Base-by-base conservation (phyloP, 2,329 filamentous ascomycete genomes). In the Sarocladiaceae sp. region DNA sequence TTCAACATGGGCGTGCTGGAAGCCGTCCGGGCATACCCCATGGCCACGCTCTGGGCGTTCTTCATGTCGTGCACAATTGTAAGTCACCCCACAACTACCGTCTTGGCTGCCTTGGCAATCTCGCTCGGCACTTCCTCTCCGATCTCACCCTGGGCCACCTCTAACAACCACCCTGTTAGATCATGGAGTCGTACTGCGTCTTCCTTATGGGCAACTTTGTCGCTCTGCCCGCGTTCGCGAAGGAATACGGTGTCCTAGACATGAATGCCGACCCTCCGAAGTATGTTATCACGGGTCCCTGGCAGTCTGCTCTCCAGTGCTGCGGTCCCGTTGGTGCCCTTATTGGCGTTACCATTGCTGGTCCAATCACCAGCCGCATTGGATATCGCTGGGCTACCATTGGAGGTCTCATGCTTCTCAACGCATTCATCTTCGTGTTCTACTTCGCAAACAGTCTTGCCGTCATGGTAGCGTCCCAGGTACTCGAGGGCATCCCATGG, bases 401-500 rank as follows among this genome's bases (percentile, higher is more conserved):
- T 31, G 3, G 52, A 1, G 68, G 58, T 5, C 60, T 81, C 51
- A 61, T 70, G 22, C 22, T 59, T 55, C 60, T 75, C 52, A 71
- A 70, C 52, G 64, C 58, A 54, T 67, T 66, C 54, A 71, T 71
- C 55, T 71, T 71, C 51, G 54, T 81, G 56, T 82, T 79, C 58
- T 84, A 79, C 67, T 84, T 81, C 58, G 76, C 60, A 58, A 47
- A 67, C 25, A 73, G 67, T 7, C 65, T 74, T 1, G 36, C 62
- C 2, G 57, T 77, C 55, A 66, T 77, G 51, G 71, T 81, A 37
- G 70, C 71, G 1, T 67, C 74, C 20, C 80, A 84, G 66, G 68
- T 80, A 22, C 70, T 85, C 46, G 79, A 83, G 64, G 81, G 81
- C 57, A 59, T 85, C 15, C 80, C 66, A 0, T 84, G 82, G 82